phyloP scores from a whole-genome alignment of 768 basidiomycete species.

The Rhodotorula diobovata region DNA sequence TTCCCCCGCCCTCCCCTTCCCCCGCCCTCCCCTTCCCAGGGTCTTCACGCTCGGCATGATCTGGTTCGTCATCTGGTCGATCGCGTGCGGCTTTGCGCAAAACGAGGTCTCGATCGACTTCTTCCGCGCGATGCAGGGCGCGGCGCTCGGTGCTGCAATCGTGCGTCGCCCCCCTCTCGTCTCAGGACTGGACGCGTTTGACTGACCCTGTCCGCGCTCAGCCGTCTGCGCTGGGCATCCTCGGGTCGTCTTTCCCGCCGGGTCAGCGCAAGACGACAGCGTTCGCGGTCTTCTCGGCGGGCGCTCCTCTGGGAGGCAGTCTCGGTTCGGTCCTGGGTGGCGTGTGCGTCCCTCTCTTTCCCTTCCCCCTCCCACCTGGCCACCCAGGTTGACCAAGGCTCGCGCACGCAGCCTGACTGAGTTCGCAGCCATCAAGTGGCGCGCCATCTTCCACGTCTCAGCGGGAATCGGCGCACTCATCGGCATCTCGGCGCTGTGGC shows the following conservation, averaged over 20 bases:
- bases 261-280: slow-evolving; percentile 66
- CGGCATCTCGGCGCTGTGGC: slow-evolving; percentile 56
- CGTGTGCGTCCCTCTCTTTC: slow-evolving; percentile 56
- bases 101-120: slow-evolving; percentile 61
- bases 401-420: neutral
- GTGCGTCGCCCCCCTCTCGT: slow-evolving; percentile 49
- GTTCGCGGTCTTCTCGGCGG: slow-evolving; percentile 77
- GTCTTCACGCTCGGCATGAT: slow-evolving; percentile 62
- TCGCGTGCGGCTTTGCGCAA: slow-evolving; percentile 64
- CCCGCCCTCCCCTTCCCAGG: slow-evolving; percentile 12
- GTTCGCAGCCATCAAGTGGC: slow-evolving; percentile 55
- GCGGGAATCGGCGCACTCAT: slow-evolving; percentile 58
- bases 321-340: slow-evolving; percentile 69
- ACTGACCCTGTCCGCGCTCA: neutral
- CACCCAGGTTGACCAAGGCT: neutral
- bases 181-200: neutral
- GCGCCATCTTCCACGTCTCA: slow-evolving; percentile 61
- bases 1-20: neutral
- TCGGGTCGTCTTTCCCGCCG: slow-evolving; percentile 71
- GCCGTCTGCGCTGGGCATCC: slow-evolving; percentile 62
- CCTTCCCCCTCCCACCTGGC: slow-evolving; percentile 42
- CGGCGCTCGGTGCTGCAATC: slow-evolving; percentile 71
- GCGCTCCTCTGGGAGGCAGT: slow-evolving; percentile 73
- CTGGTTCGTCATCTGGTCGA: slow-evolving; percentile 56
- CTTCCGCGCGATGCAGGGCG: slow-evolving; percentile 70